Base-by-base conservation (phyloP, 768 basidiomycete species). In the Hypsizygus marmoreus region DNA sequence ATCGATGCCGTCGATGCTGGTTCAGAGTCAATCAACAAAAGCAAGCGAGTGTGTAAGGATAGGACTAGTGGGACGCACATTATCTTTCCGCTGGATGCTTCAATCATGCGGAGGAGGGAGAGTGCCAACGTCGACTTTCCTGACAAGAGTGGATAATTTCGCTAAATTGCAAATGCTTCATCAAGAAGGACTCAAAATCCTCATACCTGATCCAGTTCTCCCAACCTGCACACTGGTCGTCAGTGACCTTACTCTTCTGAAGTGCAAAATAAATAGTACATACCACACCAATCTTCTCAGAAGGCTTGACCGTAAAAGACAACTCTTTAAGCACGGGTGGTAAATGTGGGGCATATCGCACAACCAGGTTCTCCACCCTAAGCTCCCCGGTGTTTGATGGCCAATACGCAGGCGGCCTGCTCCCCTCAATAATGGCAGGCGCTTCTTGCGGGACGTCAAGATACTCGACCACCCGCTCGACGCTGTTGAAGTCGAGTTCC, bases 391-490 rank as follows among this genome's bases (percentile, higher is more conserved):
- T 70, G 36, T 66, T 79, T 1, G 80, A 81, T 3, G 86, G 85
- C 86, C 85, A 88, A 50, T 81, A 81, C 2, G 84, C 85, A 1
- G 86, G 86, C n/a, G 86, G 82, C 37, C 80, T 72, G 40, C 57
- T 70, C 28, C 73, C 70, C 20, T 78, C 69, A 40, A 82, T 72
- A 33, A 81, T 65, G 0, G 82, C 76, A 31, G 83, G 81, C 0
- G 84, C 82, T 62, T 89, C 86, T 60, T 86, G 82, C 1, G 79
- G 75, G 6, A 86, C 74, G 26, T 78, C 76, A 14, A 87, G 69
- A 57, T 88, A 88, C 61, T 87, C 86, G 12, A 79, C 74, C 17
- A 88, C 81, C 46, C 87, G 79, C 56, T 89, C 86, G 1, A 88
- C 79, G 29, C 83, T 81, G 56, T 86, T 87, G 63, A 86, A 87